Evolutionary conservation across 108 stramenopile genomes (phyloP), one percentile per base, ranked within the genome.

Genomic region (Schizochytrium sp.): DNA sequence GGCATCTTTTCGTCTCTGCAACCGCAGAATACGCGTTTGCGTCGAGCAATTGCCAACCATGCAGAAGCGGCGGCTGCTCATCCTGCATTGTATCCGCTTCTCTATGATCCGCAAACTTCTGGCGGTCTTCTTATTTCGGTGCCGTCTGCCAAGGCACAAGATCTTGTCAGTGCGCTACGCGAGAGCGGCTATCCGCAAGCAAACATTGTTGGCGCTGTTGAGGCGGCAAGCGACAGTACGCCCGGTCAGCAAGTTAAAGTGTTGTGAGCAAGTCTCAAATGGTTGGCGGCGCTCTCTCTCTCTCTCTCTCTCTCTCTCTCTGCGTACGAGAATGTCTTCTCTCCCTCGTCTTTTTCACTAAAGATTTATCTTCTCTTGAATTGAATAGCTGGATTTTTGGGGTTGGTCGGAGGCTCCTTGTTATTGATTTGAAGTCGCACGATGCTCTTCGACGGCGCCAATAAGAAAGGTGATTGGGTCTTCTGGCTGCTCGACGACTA

Each of bases 91-190:
- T 93, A 91, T 51, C 91, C 87, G 18, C 72, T 93, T 16, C 72
- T 92, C 72, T 92, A 90, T 63, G 92, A 94, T 87, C 95, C 94
- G 28, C 95, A 95, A 89, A 95, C 95, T 12, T 87, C 93, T 6
- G 95, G 95, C 3, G 95, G 95, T 19, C 92, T 95, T 25, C 89
- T 95, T 3, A 92, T 93, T 10, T 29, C 92, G 23, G 93, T 95
- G 71, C 90, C 90, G 25, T 60, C 41, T 5, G 91, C 55, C 0
- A 44, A 25, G 16, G 93, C 89, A 21, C 83, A 29, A 25, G 72
- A 72, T 5, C 55, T 89, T 57, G 41, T 94, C 3, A 60, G 43
- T 34, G 90, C 83, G 34, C 69, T 94, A 5, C 59, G 57, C 14
- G 69, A 51, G 4, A 72, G 44, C 43, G 93, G 93, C n/a, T 91